Percentiles rank a stretch among this genome's conserved stretches.
Evolutionary conservation across 345 rosid species (phyloP).

Genomic region (Linum usitatissimum): DNA sequence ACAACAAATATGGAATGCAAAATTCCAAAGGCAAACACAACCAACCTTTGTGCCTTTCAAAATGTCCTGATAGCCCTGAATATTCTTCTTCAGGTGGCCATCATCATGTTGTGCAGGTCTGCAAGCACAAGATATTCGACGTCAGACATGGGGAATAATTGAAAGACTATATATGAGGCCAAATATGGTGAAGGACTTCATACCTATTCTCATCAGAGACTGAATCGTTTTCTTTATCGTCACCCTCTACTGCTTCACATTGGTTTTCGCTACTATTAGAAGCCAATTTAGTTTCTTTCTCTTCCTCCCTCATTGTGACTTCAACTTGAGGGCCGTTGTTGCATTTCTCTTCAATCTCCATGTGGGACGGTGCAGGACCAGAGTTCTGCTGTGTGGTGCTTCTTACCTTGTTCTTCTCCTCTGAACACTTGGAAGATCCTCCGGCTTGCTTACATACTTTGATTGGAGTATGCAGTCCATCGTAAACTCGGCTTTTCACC

Average conservation of each 20-base stretch:
- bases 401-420: conserved; percentile 22
- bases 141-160: not conserved
- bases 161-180: conserved; percentile 5
- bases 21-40: not conserved
- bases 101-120: conserved; percentile 24
- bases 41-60: conserved; percentile 33
- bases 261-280: conserved; percentile 20
- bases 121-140: conserved; percentile 11
- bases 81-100: conserved; percentile 20
- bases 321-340: conserved; percentile 11
- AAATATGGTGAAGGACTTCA: conserved; percentile 2
- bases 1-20: conserved; percentile 11
- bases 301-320: conserved; percentile 1
- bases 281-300: conserved; percentile 19
- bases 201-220: conserved; percentile 46
- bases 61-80: conserved; percentile 28
- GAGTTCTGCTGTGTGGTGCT: conserved; percentile 2
- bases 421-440: conserved; percentile 26
- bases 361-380: conserved; percentile 13
- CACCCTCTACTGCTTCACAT: conserved; percentile 18
- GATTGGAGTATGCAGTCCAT: conserved; percentile 34
- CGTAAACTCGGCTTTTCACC: conserved; percentile 88
- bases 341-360: conserved; percentile 31
- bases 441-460: conserved; percentile 23
- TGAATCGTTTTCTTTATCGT: conserved; percentile 47